Evolutionary conservation across 768 basidiomycete species (phyloP), one percentile per base, ranked within the genome.

Genomic region (Gloeopeniophorella convolvens): DNA sequence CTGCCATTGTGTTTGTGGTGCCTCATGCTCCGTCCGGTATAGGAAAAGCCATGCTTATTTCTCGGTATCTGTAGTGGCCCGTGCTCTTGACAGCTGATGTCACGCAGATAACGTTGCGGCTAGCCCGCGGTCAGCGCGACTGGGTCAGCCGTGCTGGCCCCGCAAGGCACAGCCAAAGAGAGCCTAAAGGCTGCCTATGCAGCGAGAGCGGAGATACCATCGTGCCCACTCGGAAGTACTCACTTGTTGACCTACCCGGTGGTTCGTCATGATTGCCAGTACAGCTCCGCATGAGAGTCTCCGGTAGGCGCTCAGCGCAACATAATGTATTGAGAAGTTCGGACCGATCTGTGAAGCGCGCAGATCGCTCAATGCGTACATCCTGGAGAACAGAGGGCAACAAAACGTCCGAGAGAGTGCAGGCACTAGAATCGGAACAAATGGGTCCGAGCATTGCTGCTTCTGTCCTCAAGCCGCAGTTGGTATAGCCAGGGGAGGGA

Each of bases 401-500:
- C 28, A 27, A 37, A 21, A 20, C 35, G 31, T 48, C 11, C n/a
- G 27, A 9, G 18, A 35, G 26, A 37, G 26, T 18, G 34, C 30
- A 37, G 21, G 41, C 24, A 36, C 31, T 9, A 33, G 44, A 37
- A 48, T 39, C 42, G 43, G 35, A 24, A 42, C 20, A 35, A 31
- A 35, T 33, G 27, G 8, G 41, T 54, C 41, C 48, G 45, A 20
- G 23, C 31, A 39, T 23, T 28, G 26, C 35, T 42, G 27, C 34
- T 30, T 24, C 21, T 34, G n/a, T 40, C 23, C 4, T 51, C 37
- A 52, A 23, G 34, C 24, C 6, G 51, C 59, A 20, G 61, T 59
- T 7, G 61, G 60, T 12, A 69, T 62, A 20, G 72, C 78, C 37
- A 74, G 63, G 8, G 79, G 70, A 23, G 88, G 85, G 18, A 86